Percentiles rank a stretch among this genome's conserved stretches.
These are phyloP conservation scores for Phytophthora crassamura DNA, from an alignment of 352 stramenopile species.

Conservation along the genomic window DNA sequence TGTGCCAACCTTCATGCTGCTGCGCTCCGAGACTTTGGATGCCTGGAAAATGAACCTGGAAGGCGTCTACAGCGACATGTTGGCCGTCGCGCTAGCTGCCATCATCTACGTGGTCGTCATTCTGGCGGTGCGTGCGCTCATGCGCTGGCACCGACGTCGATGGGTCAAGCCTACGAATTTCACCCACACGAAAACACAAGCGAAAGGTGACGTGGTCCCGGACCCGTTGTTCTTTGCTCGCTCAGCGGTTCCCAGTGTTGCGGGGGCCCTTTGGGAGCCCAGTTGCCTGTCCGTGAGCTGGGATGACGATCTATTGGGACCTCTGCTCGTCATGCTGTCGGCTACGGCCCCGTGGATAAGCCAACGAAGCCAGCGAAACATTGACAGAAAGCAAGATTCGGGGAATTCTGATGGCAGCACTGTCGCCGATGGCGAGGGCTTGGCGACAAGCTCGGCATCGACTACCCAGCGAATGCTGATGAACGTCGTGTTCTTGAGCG, in stretches of 20 bases:
- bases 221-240: conserved; percentile 56
- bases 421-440: conserved; percentile 6
- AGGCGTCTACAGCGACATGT: conserved; percentile 57
- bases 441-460: conserved; percentile 19
- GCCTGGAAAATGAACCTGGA: conserved; percentile 68
- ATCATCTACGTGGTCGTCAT: conserved; percentile 45
- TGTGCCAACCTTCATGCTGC: conserved; percentile 59
- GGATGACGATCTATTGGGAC: conserved; percentile 52
- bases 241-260: conserved; percentile 52
- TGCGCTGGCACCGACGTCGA: conserved; percentile 29
- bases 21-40: conserved; percentile 59
- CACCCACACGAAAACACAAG: conserved; percentile 24
- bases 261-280: conserved; percentile 58
- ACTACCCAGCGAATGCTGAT: conserved; percentile 56
- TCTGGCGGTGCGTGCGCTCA: conserved; percentile 28
- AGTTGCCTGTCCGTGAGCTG: conserved; percentile 63
- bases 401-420: background rate
- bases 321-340: conserved; percentile 36
- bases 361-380: conserved; percentile 22
- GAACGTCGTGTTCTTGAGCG: conserved; percentile 64
- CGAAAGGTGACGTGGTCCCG: conserved; percentile 22
- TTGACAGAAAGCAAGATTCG: conserved; percentile 13
- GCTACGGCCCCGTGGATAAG: conserved; percentile 20
- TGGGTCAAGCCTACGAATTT: conserved; percentile 25
- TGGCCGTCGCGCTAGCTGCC: conserved; percentile 49